Conservation (phyloP, 2,329 filamentous ascomycete genomes). For the Gyromitra esculenta region DNA sequence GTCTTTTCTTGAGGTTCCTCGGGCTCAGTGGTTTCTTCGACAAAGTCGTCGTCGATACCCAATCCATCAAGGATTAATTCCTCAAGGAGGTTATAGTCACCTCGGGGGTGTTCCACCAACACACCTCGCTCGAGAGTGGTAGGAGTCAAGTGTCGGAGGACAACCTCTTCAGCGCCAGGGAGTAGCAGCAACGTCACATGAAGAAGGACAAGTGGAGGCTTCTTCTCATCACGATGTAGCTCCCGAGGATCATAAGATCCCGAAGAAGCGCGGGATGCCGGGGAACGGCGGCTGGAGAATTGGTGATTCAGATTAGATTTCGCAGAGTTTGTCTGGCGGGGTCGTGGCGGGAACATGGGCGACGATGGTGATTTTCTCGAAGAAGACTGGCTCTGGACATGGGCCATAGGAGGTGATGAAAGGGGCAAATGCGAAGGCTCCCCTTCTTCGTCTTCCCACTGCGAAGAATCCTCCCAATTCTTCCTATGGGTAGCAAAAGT, state of each 20-base stretch:
- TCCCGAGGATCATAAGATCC: slow-evolving; percentile 48
- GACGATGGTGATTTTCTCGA: slow-evolving; percentile 47
- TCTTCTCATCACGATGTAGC: slow-evolving; percentile 49
- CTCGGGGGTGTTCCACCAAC: slow-evolving; percentile 78
- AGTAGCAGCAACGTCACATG: slow-evolving; percentile 80
- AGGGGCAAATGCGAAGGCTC: slow-evolving; percentile 9
- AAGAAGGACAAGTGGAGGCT: slow-evolving; percentile 75
- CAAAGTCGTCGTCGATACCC: slow-evolving; percentile 65
- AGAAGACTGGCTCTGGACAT: slow-evolving; percentile 36
- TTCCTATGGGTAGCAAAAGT: slow-evolving; percentile 32
- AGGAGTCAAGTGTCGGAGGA: slow-evolving; percentile 77
- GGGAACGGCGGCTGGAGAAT: slow-evolving; percentile 40
- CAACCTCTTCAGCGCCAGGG: slow-evolving; percentile 68
- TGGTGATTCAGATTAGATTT: slow-evolving; percentile 42
- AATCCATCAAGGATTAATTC: slow-evolving; percentile 79
- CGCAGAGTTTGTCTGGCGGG: slow-evolving; percentile 33
- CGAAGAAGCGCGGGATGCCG: slow-evolving; percentile 49
- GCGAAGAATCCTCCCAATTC: slow-evolving; percentile 46
- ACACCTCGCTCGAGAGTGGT: slow-evolving; percentile 78
- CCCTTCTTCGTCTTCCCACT: slow-evolving; percentile 52
- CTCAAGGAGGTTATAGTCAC: slow-evolving; percentile 81
- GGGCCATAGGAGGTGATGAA: slow-evolving; percentile 37
- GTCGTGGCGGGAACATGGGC: slow-evolving; percentile 39
- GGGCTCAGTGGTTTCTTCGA: slow-evolving; percentile 60
- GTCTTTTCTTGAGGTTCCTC: slow-evolving; percentile 60